Evolutionary conservation across 352 stramenopile species (phyloP).

Genomic region (Phytophthora palmivora): DNA sequence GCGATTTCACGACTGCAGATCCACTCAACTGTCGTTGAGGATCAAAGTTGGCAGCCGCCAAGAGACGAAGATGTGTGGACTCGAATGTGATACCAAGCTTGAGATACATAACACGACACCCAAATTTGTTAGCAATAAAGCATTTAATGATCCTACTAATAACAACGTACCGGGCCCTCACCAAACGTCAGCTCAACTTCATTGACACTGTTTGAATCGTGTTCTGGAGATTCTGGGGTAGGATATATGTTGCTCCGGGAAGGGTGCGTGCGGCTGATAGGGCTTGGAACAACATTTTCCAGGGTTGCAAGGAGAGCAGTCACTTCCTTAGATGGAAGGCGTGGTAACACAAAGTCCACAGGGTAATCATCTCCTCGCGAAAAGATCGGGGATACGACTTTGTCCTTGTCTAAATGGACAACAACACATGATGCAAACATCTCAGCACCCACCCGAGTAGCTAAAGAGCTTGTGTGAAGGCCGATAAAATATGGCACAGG

Average conservation of each 20-base stretch:
- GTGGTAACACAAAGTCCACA: conserved; percentile 61
- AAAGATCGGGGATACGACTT: conserved; percentile 78
- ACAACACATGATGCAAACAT: conserved; percentile 85
- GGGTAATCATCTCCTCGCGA: conserved; percentile 56
- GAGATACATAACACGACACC: neutral
- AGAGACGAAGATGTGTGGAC: conserved; percentile 69
- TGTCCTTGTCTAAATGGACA: conserved; percentile 86
- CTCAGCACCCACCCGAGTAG: conserved; percentile 72
- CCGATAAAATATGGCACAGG: conserved; percentile 89
- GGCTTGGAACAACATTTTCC: conserved; percentile 50
- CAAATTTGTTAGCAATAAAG: too few species aligned
- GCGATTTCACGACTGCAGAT: conserved; percentile 74
- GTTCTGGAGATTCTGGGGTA: conserved; percentile 11
- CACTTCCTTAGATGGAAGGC: conserved; percentile 58
- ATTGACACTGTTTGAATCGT: conserved; percentile 25
- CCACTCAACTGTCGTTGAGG: conserved; percentile 42
- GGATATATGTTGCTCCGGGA: neutral
- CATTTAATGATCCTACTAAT: too few species aligned
- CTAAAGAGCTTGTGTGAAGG: conserved; percentile 82
- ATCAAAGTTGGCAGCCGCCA: conserved; percentile 64
- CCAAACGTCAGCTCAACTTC: conserved; percentile 80
- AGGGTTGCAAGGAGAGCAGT: conserved; percentile 43
- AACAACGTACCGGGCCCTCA: conserved; percentile 67
- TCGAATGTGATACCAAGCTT: conserved; percentile 85
- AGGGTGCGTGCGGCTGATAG: conserved; percentile 27